Base-by-base conservation (phyloP, 129 eudicot species). In the Chrysanthemum seticuspe region DNA sequence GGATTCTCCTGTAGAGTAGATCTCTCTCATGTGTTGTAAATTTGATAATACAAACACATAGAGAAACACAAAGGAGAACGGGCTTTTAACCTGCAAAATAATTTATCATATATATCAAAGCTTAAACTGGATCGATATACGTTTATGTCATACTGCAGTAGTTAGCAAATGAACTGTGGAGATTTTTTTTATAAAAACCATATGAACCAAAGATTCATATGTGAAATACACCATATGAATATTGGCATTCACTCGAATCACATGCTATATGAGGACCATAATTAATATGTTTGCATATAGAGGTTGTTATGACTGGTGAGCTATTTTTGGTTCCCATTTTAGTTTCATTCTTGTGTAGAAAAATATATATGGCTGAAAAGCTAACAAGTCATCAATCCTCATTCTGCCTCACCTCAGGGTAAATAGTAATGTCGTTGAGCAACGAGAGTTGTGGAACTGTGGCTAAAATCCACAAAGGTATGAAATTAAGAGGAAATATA, bases 361-460 rank as follows among this genome's bases (percentile, higher is more conserved):
- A 6, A 40, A 6, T 40, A 6, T 40, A 40, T 40, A 40, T 40
- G 47, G 47, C 47, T 40, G 47, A 40, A 65, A 65, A n/a, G 15
- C 12, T 31, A 36, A 34, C 50, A 13, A 56, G 29, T 6, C 11
- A 56, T 11, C 4, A 25, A 29, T 54, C 21, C 14, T 10, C 6
- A 40, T 40, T 40, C 2, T 40, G 6, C 9, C 23, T 56, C 58
- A 88, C 95, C 88, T 83, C 48, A 5, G 95, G 95, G 61, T 85
- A 87, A 13, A 87, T n/a, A 45, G 80, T 66, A 52, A 88, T 71
- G 65, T 75, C 88, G 15, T 64, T 62, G 18, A 88, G 81, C 16
- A 88, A 74, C 10, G 90, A 78, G 59, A 88, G 75, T 56, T 79
- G 88, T n/a, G 90, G 90, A 60, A 85, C 31, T 58, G 76, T 68